These are phyloP conservation scores for Asparagopsis taxiformis DNA, from an alignment of 31 red algal species.

Conservation along the genomic window DNA sequence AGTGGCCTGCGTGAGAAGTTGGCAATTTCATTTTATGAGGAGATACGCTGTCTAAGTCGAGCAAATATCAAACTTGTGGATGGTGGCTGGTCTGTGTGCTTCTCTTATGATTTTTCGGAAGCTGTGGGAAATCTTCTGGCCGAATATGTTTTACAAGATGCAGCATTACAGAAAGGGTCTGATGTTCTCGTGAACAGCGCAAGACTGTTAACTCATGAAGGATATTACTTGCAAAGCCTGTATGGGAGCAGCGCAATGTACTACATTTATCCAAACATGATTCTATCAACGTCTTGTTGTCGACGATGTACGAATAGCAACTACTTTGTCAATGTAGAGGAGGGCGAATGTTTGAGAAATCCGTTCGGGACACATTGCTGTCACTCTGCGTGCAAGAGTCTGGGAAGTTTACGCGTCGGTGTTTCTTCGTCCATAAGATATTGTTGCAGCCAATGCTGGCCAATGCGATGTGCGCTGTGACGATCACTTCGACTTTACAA, in stretches of 20 bases:
- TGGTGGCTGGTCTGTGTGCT: conserved; percentile 49
- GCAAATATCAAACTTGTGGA: conserved; percentile 44
- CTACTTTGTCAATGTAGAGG: conserved; percentile 49
- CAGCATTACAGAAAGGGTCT: too few relatives aligned
- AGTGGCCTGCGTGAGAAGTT: conserved; percentile 31
- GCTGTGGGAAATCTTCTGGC: conserved; percentile 43
- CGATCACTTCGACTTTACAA: not conserved
- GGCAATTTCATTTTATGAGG: conserved; percentile 39
- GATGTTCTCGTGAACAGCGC: too few relatives aligned
- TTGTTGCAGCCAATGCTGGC: conserved; percentile 21
- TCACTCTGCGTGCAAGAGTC: conserved; percentile 47
- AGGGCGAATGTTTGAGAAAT: conserved; percentile 18
- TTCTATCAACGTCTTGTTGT: conserved; percentile 46
- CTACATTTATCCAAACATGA: too few relatives aligned
- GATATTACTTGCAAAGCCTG: too few relatives aligned
- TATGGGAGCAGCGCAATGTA: too few relatives aligned
- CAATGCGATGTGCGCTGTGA: conserved; percentile 18
- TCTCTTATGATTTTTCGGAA: conserved; percentile 62
- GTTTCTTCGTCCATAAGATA: conserved; percentile 24
- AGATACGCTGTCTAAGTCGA: conserved; percentile 49
- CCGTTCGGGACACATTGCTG: conserved; percentile 62
- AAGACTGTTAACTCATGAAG: too few relatives aligned
- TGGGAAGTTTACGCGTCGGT: conserved; percentile 32
- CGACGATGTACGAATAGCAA: conserved; percentile 15
- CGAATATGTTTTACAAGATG: conserved; percentile 32